Base-by-base conservation (phyloP, 2,329 filamentous ascomycete species). In the Alternaria hordeiaustralica region DNA sequence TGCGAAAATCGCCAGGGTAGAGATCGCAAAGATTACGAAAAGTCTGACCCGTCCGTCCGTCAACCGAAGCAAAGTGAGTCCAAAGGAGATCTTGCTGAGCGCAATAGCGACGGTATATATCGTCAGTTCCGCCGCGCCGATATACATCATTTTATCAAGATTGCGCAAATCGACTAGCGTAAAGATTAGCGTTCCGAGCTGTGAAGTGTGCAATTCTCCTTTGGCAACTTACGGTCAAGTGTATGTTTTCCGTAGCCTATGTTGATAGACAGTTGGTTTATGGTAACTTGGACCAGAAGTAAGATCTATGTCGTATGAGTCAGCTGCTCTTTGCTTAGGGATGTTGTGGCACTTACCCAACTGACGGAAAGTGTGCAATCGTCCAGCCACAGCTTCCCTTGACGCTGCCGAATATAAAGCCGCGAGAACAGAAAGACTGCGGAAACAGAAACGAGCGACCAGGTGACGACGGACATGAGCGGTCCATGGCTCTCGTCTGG, bases 31-130 rank as follows among this genome's bases (percentile, higher is more conserved):
- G 47, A 45, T 65, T 5, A 63, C 60, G 33, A 51, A 55, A 10
- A 28, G 50, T 55, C 55, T 65, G 23, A 49, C 13, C 65, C 65
- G 63, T 44, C 54, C 60, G 3, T 61, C 55, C 9, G 63, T 68
- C 49, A 68, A 58, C 11, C 63, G 59, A 58, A 66, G 49, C 44
- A 68, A 58, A 44, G 65, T 65, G 15, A 68, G 55, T 44, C 59
- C 65, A 45, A 68, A 68, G 44, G 65, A 65, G 15, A 68, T 65
- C 44, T 68, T 68, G 63, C 65, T 68, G 23, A 68, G n/a, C 21
- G 60, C 49, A 25, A 66, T 63, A 20, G 65, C 65, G 46, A 59
- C 43, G 20, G 53, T 68, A 11, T 55, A 65, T 58, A 67, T 44
- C 3, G 65, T 54, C 36, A 67, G 62, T 54, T 55, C 61, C 18